Base-by-base conservation (phyloP, 345 rosid species). In the Eucalyptus curtisii region DNA sequence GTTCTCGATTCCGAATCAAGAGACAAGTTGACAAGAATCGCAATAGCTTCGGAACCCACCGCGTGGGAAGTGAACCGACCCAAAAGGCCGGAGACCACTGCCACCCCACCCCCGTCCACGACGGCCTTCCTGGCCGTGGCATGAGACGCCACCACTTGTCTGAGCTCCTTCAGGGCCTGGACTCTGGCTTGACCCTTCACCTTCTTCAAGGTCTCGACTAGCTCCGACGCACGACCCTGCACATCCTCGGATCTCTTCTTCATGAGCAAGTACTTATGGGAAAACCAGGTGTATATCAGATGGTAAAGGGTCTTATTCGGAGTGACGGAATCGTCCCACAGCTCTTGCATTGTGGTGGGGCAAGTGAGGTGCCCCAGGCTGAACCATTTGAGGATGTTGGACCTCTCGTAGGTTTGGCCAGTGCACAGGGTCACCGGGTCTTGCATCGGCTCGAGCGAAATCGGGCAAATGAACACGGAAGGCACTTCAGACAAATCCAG, bases 341-440 rank as follows among this genome's bases (percentile, higher is more conserved):
- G 90, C 86, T 89, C 90, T 57, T 89, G 90, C 90, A 89, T 89
- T 52, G 90, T 89, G 84, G 90, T 89, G 66, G 90, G 90, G 80
- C 90, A 89, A 85, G 89, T 89, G 19, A 89, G 87, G 87, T 89
- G 90, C 44, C 90, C 90, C 66, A 89, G 85, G 84, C 89, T 89
- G 81, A 89, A 89, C 90, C 90, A 89, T 82, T 87, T 89, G 52
- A 89, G 90, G 66, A 89, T 89, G 53, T 89, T 89, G 57, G 87
- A 87, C 89, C 89, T 87, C 85, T 89, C 89, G 33, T 89, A 89
- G 50, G 90, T 89, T 85, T 89, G 90, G 30, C 90, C 90, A 10
- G 90, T 89, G 89, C 90, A 87, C n/a, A 89, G 90, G 13, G 90
- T 89, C 89, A 89, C 90, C 0, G 90, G 90, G 87, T 89, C 90